Evolutionary conservation across 208 protist species (phyloP).

Genomic region (Herpetomonas tarakana): DNA sequence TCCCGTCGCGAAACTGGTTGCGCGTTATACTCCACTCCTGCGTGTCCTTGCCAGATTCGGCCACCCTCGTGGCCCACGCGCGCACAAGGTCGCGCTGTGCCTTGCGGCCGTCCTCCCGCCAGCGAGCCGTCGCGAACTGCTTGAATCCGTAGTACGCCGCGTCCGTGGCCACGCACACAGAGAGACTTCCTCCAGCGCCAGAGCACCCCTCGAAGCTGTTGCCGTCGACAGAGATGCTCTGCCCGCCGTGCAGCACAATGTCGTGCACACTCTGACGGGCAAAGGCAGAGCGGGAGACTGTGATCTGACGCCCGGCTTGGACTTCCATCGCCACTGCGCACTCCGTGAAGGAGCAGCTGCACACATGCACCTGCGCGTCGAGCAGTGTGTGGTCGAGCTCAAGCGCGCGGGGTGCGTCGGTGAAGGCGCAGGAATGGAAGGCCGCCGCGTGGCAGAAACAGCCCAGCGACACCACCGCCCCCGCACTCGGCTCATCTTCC

Average conservation of each 20-base stretch:
- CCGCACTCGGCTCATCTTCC: not conserved
- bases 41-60: not conserved
- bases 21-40: not conserved
- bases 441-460: not conserved
- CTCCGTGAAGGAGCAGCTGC: slow-evolving; percentile 4
- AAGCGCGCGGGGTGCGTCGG: not conserved
- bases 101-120: not conserved
- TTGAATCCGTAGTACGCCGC: not conserved
- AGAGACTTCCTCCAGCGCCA: not conserved
- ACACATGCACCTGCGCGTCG: not conserved
- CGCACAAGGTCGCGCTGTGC: not conserved
- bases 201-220: not conserved
- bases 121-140: not conserved
- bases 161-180: not conserved
- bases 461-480: not conserved
- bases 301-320: not conserved
- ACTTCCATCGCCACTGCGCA: not conserved
- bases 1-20: not conserved
- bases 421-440: not conserved
- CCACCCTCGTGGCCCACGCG: not conserved
- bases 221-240: not conserved
- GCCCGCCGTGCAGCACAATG: not conserved
- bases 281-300: not conserved
- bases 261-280: not conserved
- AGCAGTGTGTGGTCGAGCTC: not conserved